phyloP scores from a whole-genome alignment of 768 basidiomycete species.

The Lyophyllum semitale region DNA sequence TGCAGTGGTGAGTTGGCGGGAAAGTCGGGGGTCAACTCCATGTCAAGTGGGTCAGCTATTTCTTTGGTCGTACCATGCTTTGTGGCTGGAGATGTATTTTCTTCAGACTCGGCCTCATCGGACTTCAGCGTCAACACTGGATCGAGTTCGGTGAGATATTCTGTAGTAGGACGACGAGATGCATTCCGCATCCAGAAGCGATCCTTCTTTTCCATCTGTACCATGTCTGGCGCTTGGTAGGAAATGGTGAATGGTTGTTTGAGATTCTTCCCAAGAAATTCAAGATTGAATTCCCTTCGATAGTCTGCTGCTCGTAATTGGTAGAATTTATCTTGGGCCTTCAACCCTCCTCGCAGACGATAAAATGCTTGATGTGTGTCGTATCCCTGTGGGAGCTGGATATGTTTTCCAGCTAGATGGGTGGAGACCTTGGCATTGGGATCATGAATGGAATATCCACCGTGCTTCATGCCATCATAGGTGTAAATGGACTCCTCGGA shows the following conservation, averaged over 20 bases:
- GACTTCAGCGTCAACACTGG: neutral
- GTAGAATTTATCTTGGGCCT: constrained; percentile 17
- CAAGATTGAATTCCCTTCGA: neutral
- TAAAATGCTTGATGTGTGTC: constrained; percentile 18
- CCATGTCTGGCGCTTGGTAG: neutral
- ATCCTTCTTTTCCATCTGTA: constrained; percentile 1
- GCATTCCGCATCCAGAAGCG: constrained; percentile 17
- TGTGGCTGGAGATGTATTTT: neutral
- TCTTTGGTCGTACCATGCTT: neutral
- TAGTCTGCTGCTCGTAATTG: neutral
- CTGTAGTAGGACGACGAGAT: constrained; percentile 1
- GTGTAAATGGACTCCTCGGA: neutral
- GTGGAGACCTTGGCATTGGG: neutral
- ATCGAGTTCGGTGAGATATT: constrained; percentile 13
- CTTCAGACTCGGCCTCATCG: neutral
- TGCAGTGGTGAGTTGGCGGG: too few species aligned
- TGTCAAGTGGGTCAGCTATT: too few species aligned
- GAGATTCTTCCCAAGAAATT: constrained; percentile 2
- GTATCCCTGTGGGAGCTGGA: neutral
- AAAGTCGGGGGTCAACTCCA: too few species aligned
- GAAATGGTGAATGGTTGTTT: neutral
- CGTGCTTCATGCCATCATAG: neutral
- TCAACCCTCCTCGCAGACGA: constrained; percentile 16
- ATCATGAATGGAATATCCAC: neutral
- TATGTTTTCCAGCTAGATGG: neutral